Conservation (phyloP, 2,329 filamentous ascomycete genomes). For the Fusarium heterosporum region DNA sequence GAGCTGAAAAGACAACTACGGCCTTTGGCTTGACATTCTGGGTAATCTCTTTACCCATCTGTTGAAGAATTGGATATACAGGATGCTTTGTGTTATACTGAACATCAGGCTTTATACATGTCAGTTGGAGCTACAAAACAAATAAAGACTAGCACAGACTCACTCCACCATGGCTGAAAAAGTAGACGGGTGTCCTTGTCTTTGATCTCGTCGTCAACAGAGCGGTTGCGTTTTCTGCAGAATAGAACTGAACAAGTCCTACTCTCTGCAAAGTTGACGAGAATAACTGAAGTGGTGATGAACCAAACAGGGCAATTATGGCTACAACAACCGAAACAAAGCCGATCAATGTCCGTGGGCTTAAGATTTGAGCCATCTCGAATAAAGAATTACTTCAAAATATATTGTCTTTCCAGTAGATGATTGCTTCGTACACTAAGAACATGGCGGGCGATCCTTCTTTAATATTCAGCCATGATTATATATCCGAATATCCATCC, state of each 20-base stretch:
- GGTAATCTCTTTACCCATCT: constrained; percentile 77
- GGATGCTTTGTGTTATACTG: constrained; percentile 77
- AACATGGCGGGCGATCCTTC: not conserved
- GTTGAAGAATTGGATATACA: constrained; percentile 71
- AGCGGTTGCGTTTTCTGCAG: constrained; percentile 20
- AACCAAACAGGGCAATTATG: constrained; percentile 41
- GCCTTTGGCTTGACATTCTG: constrained; percentile 76
- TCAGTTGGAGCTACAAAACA: not conserved
- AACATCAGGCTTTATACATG: constrained; percentile 64
- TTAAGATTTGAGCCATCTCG: constrained; percentile 41
- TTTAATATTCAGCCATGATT: constrained; percentile 15
- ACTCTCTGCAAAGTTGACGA: constrained; percentile 42
- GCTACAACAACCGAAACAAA: constrained; percentile 40
- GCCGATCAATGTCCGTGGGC: constrained; percentile 39
- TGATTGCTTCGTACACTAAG: not conserved
- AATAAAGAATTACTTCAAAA: not conserved
- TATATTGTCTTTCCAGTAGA: not conserved
- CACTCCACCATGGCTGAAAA: constrained; percentile 64
- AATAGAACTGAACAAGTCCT: constrained; percentile 30
- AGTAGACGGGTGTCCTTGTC: constrained; percentile 57
- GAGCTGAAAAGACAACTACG: constrained; percentile 80
- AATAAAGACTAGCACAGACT: constrained; percentile 45
- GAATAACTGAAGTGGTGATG: constrained; percentile 40
- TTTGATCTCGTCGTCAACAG: not conserved
- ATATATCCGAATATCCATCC: constrained; percentile 47